Percentiles rank a stretch among this genome's conserved stretches.
phyloP scores from a whole-genome alignment of 75 land plant species.

The Larix kaempferi region DNA sequence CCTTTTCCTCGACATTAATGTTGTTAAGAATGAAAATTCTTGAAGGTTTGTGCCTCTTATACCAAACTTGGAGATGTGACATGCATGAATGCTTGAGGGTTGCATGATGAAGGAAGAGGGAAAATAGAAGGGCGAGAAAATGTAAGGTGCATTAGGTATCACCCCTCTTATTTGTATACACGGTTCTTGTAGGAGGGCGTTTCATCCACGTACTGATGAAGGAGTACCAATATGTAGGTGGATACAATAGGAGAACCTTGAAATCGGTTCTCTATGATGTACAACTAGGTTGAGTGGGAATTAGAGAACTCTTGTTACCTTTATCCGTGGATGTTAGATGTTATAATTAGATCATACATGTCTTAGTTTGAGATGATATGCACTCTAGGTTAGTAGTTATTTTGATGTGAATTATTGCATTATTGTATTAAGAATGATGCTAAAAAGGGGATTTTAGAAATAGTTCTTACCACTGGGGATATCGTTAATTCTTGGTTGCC shows the following conservation, averaged over 20 bases:
- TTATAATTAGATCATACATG: not conserved
- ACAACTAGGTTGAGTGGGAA: slow-evolving; percentile 33
- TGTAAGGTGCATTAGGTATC: slow-evolving; percentile 60
- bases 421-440: too few species aligned
- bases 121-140: slow-evolving; percentile 44
- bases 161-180: slow-evolving; percentile 87
- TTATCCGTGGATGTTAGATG: not conserved
- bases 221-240: slow-evolving; percentile 84
- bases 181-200: slow-evolving; percentile 93
- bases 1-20: slow-evolving; percentile 99
- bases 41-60: slow-evolving; percentile 82
- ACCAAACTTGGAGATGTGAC: too few species aligned
- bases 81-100: slow-evolving; percentile 16
- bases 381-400: not conserved
- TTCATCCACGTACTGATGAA: slow-evolving; percentile 38
- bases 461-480: too few species aligned
- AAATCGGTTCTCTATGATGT: slow-evolving; percentile 19
- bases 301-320: not conserved
- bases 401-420: not conserved
- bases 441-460: too few species aligned
- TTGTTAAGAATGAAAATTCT: slow-evolving; percentile 95
- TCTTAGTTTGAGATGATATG: not conserved
- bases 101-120: slow-evolving; percentile 8
- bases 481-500: too few species aligned
- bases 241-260: slow-evolving; percentile 32